These are phyloP conservation scores for Sophora flavescens DNA, from an alignment of 306 rosid species.

Conservation along the genomic window DNA sequence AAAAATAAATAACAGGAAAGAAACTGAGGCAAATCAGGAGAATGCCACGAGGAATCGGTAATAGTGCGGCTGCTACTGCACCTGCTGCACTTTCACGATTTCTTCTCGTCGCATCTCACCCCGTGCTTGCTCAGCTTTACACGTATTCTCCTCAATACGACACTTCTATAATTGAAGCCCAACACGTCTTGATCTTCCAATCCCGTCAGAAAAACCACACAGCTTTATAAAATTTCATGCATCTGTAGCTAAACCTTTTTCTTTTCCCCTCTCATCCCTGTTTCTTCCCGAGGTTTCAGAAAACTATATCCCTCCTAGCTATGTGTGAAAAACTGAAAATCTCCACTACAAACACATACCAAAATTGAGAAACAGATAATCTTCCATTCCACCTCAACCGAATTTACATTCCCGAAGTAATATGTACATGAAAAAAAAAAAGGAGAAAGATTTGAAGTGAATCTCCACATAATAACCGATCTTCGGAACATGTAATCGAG, in stretches of 20 bases:
- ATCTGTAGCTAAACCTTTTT: background rate
- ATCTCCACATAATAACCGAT: conserved; percentile 16
- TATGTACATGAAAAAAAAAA: conserved; percentile 24
- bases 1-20: background rate
- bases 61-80: background rate
- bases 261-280: background rate
- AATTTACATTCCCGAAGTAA: conserved; percentile 75
- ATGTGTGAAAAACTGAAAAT: background rate
- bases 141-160: conserved; percentile 37
- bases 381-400: conserved; percentile 63
- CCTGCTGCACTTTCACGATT: conserved; percentile 34
- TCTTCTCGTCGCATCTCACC: conserved; percentile 63
- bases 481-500: conserved; percentile 41
- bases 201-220: background rate
- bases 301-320: conserved; percentile 1
- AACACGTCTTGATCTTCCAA: conserved; percentile 42
- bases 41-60: conserved; percentile 8
- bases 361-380: conserved; percentile 29
- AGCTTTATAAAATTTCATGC: background rate
- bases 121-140: conserved; percentile 32
- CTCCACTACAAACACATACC: background rate
- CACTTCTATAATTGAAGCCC: background rate
- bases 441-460: background rate
- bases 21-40: background rate
- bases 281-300: background rate